Evolutionary conservation across 1,284 basidiomycete species (phyloP).

Genomic region (Athelia sp.): DNA sequence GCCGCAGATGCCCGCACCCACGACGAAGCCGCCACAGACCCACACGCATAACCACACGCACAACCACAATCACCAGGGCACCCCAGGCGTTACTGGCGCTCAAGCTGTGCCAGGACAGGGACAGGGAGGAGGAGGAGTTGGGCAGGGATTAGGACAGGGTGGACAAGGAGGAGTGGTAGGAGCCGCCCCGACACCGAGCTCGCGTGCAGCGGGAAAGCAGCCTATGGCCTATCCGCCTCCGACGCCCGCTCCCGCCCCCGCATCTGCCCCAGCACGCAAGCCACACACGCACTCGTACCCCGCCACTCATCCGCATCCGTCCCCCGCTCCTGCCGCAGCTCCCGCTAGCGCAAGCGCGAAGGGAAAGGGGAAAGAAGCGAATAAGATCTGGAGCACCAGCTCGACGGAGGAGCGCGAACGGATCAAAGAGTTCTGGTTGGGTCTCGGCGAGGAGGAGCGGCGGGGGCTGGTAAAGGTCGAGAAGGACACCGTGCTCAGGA

Average conservation of each 20-base stretch:
- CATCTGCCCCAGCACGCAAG: not conserved
- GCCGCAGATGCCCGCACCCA: not conserved
- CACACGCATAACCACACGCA: too few species aligned
- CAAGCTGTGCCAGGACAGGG: too few species aligned
- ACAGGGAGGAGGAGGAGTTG: too few species aligned
- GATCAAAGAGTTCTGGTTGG: slow-evolving; percentile 97
- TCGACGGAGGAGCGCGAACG: slow-evolving; percentile 90
- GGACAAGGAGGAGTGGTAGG: too few species aligned
- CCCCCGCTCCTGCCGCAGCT: slow-evolving; percentile 34
- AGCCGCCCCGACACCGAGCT: not conserved
- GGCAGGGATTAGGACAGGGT: too few species aligned
- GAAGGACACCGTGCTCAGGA: slow-evolving; percentile 93
- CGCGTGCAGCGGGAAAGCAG: slow-evolving; percentile 4
- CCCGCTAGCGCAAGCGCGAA: too few species aligned
- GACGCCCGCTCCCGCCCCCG: slow-evolving; percentile 27
- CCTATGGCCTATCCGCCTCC: slow-evolving; percentile 27
- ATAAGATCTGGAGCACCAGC: slow-evolving; percentile 88
- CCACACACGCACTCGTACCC: slow-evolving; percentile 17
- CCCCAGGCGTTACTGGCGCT: too few species aligned
- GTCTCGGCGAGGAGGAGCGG: slow-evolving; percentile 83
- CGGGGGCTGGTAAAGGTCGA: slow-evolving; percentile 91
- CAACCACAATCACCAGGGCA: too few species aligned
- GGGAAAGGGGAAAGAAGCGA: slow-evolving; percentile 7
- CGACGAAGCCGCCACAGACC: too few species aligned
- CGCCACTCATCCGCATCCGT: slow-evolving; percentile 58